Percentiles rank a stretch among this genome's conserved stretches.
These are phyloP conservation scores for Schwanniomyces yamadae DNA, from an alignment of 805 yeast species.

Conservation along the genomic window DNA sequence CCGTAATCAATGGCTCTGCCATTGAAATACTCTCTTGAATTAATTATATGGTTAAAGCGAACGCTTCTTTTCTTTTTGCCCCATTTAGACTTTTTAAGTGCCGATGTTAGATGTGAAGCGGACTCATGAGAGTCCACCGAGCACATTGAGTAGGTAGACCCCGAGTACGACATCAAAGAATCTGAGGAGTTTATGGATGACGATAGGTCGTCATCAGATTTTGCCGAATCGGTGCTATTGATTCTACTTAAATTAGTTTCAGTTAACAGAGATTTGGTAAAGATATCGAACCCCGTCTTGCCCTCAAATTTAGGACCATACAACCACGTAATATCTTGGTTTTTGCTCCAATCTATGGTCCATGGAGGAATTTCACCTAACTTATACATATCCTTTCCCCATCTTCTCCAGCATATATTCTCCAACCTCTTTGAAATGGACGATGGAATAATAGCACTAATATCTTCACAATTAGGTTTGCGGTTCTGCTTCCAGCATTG, in stretches of 20 bases:
- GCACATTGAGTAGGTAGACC: neutral
- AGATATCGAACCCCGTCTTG: slow-evolving; percentile 1
- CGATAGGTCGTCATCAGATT: neutral
- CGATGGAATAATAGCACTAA: slow-evolving; percentile 19
- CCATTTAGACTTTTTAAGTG: slow-evolving; percentile 2
- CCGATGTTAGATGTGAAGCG: slow-evolving; percentile 2
- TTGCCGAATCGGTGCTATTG: neutral
- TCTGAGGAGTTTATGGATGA: neutral
- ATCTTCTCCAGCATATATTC: slow-evolving; percentile 42
- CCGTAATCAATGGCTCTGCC: slow-evolving; percentile 45
- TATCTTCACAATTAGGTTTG: slow-evolving; percentile 18
- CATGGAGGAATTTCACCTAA: slow-evolving; percentile 40
- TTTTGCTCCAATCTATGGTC: slow-evolving; percentile 53
- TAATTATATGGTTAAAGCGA: slow-evolving; percentile 41
- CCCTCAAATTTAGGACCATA: slow-evolving; percentile 46
- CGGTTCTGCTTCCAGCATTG: slow-evolving; percentile 27
- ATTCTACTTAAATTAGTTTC: neutral
- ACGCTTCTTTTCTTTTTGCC: slow-evolving; percentile 28
- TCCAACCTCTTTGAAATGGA: slow-evolving; percentile 26
- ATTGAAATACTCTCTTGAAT: slow-evolving; percentile 45
- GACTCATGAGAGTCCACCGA: neutral
- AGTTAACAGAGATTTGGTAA: neutral
- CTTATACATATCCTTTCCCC: slow-evolving; percentile 27
- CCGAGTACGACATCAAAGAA: slow-evolving; percentile 2
- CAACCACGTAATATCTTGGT: slow-evolving; percentile 53